phyloP scores from a whole-genome alignment of 306 rosid genomes.

The Dryas octopetala region DNA sequence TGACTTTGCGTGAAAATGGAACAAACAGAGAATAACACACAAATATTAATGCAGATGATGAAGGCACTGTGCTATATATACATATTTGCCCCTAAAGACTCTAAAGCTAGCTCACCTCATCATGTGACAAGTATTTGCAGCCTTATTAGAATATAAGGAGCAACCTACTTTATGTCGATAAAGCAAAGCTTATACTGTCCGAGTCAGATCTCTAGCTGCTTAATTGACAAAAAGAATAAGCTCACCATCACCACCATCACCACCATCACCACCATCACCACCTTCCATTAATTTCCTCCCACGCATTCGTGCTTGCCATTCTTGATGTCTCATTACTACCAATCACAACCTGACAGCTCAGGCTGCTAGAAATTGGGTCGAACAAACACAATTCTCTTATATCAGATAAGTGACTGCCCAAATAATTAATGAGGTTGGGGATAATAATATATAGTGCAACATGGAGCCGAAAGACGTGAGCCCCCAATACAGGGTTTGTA shows the following conservation, averaged over 20 bases:
- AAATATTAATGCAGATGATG: conserved; percentile 34
- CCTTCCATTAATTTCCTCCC: conserved; percentile 25
- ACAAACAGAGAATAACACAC: conserved; percentile 29
- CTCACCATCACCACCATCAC: conserved; percentile 23
- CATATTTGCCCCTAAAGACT: not conserved
- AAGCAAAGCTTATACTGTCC: conserved; percentile 31
- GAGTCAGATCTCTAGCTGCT: conserved; percentile 41
- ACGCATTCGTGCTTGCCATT: conserved; percentile 49
- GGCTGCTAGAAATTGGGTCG: not conserved
- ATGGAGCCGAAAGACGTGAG: too few relatives aligned
- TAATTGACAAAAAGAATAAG: conserved; percentile 31
- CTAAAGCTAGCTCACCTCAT: conserved; percentile 32
- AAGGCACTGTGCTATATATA: conserved; percentile 21
- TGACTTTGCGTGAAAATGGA: conserved; percentile 12
- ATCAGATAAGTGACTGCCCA: too few relatives aligned
- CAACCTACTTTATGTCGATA: conserved; percentile 45
- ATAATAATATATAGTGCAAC: too few relatives aligned
- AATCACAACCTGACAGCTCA: conserved; percentile 58
- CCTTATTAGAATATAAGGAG: conserved; percentile 31
- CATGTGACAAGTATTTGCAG: conserved; percentile 39
- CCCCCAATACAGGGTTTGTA: too few relatives aligned
- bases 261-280: conserved; percentile 31
- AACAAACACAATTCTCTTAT: too few relatives aligned
- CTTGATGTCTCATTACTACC: conserved; percentile 38
- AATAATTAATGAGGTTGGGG: too few relatives aligned